Conservation (phyloP, 2,329 filamentous ascomycete species). For the Delphinella strobiligena region DNA sequence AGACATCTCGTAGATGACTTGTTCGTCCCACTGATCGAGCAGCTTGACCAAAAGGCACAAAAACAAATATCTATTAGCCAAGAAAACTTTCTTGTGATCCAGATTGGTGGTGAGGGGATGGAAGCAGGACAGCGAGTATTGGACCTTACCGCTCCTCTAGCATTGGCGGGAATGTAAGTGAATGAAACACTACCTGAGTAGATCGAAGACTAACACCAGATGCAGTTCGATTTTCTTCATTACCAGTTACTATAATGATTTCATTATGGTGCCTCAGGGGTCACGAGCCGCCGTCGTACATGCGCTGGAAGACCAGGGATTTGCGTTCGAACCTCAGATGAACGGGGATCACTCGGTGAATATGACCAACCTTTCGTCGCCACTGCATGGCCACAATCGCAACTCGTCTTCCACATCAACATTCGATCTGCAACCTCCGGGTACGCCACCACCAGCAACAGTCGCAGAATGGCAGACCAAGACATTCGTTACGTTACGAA, state of each 20-base stretch:
- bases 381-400: slow-evolving; percentile 44
- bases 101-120: slow-evolving; percentile 78
- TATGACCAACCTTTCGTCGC: slow-evolving; percentile 33
- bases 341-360: slow-evolving; percentile 33
- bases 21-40: slow-evolving; percentile 59
- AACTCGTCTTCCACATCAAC: slow-evolving; percentile 33
- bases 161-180: slow-evolving; percentile 70
- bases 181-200: neutral
- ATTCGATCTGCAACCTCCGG: slow-evolving; percentile 39
- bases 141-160: slow-evolving; percentile 80
- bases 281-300: slow-evolving; percentile 62
- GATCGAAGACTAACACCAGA: neutral
- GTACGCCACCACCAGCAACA: slow-evolving; percentile 65
- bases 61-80: slow-evolving; percentile 57
- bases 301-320: slow-evolving; percentile 66
- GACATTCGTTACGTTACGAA: slow-evolving; percentile 75
- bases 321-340: slow-evolving; percentile 63
- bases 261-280: slow-evolving; percentile 76
- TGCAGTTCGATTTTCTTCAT: slow-evolving; percentile 86
- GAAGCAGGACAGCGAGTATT: slow-evolving; percentile 86
- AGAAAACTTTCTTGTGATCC: slow-evolving; percentile 79
- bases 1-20: slow-evolving; percentile 59
- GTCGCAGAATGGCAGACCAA: slow-evolving; percentile 68
- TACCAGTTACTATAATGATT: slow-evolving; percentile 95
- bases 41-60: slow-evolving; percentile 39